A percentile compares a stretch with the other conserved stretches of the same genome.
Evolutionary conservation across 148 eudicot species (phyloP).

Genomic region (Gaultheria prostrata): DNA sequence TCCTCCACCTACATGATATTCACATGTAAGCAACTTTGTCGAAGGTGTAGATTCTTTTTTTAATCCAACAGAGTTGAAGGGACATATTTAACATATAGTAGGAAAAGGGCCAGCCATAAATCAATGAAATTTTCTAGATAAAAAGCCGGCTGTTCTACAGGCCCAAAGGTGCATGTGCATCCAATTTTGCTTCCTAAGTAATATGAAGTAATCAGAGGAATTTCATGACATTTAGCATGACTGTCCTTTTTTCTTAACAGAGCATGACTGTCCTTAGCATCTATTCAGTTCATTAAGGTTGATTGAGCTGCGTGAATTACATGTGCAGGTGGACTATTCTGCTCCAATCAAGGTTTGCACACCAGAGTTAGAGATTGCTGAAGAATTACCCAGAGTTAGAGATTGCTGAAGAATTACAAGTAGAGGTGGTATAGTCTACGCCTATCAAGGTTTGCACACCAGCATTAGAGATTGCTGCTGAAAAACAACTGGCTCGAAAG

Average conservation of each 20-base stretch:
- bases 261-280: not conserved
- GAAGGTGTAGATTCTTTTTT: conserved; percentile 9
- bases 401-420: not conserved
- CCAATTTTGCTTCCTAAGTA: not conserved
- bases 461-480: not conserved
- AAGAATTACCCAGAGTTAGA: not conserved
- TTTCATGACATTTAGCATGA: not conserved
- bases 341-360: not conserved
- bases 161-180: conserved; percentile 1
- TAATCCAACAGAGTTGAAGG: not conserved
- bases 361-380: not conserved
- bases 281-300: not conserved
- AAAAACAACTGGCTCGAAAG: too few species aligned
- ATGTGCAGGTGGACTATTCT: not conserved
- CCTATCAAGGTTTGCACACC: conserved; percentile 2
- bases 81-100: not conserved
- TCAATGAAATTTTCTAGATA: not conserved
- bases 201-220: not conserved
- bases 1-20: conserved; percentile 48
- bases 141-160: not conserved
- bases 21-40: not conserved
- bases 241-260: too few species aligned
- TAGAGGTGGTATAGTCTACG: not conserved
- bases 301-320: not conserved
- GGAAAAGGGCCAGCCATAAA: not conserved